These are phyloP conservation scores for Amesomyces nigricolor DNA, from an alignment of 2,329 filamentous ascomycete species.

Conservation along the genomic window DNA sequence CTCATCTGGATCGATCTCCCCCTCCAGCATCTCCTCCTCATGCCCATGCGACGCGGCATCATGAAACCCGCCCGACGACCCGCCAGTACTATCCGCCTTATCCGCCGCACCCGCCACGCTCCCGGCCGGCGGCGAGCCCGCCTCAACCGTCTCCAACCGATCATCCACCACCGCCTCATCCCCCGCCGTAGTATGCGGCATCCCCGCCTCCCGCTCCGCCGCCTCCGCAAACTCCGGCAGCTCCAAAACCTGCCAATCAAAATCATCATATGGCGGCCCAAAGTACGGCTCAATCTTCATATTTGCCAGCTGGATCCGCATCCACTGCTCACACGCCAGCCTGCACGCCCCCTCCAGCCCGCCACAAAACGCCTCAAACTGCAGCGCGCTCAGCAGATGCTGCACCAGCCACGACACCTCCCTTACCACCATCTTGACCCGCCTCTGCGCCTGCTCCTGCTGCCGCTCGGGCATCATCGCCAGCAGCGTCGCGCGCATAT, in stretches of 20 bases:
- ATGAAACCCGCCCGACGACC: constrained; percentile 1
- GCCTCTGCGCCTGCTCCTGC: constrained; percentile 25
- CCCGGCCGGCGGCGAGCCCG: neutral
- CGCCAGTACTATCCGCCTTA: neutral
- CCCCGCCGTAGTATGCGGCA: constrained; percentile 1
- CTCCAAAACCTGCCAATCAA: constrained; percentile 34
- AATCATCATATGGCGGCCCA: constrained; percentile 33
- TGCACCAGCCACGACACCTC: constrained; percentile 33
- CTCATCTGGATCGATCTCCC: constrained; percentile 30
- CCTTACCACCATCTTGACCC: constrained; percentile 31
- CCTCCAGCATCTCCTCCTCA: constrained; percentile 19
- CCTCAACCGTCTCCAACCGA: constrained; percentile 20
- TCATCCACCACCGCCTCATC: constrained; percentile 14
- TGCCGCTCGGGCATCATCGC: constrained; percentile 30
- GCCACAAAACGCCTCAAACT: constrained; percentile 30
- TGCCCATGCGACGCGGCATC: constrained; percentile 4
- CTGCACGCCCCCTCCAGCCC: constrained; percentile 28
- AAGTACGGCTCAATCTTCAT: constrained; percentile 36
- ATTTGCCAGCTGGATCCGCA: constrained; percentile 29
- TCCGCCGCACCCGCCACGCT: constrained; percentile 1
- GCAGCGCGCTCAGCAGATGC: constrained; percentile 30
- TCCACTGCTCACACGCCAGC: constrained; percentile 32
- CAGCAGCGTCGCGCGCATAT: constrained; percentile 31
- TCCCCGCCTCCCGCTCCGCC: constrained; percentile 11
- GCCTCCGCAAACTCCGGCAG: constrained; percentile 30